Evolutionary conservation across 768 basidiomycete genomes (phyloP), one percentile per base, ranked within the genome.

Genomic region (Suillus hirtellus): DNA sequence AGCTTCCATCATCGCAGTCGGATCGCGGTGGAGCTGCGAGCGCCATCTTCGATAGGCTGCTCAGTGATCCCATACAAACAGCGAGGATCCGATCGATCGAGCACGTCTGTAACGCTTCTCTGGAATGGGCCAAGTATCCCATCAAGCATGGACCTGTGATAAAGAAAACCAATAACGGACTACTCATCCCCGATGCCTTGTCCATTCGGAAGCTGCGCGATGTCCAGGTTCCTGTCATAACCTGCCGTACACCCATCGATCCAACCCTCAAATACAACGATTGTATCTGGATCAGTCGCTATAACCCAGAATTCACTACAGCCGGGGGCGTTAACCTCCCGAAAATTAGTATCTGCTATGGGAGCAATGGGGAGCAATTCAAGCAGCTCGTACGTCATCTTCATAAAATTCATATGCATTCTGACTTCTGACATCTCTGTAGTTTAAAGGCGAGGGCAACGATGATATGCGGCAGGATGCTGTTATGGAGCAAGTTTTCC

Each of bases 401-500:
- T 50, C 49, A 6, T 58, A 31, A 40, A 59, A 14, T 21, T 10
- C n/a, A 10, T 2, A n/a, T 9, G 43, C 55, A 11, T 40, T 21
- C n/a, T 47, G 10, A 46, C 5, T 6, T 31, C 14, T 12, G 27
- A 40, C 14, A 21, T 35, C 2, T n/a, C 54, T 68, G 50, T 65
- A 96, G 94, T 96, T 95, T 78, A 98, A 99, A 73, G 94, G 94
- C 4, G 87, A 91, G 77, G 90, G 90, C 10, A 81, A 86, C 11
- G 97, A 99, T 68, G 97, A 99, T 70, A 73, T 97, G 53, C 88
- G 97, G 46, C 97, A 99, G 75, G 97, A 99, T 71, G 96, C 96
- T 1, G 95, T 99, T 60, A 98, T 99, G 96, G 94, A 98, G 70
- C 97, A 99, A 75, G 94, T 97, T 2, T 99, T 99, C 70, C 86